Base-by-base conservation (phyloP, 352 stramenopile species). In the Phytophthora foliorum region DNA sequence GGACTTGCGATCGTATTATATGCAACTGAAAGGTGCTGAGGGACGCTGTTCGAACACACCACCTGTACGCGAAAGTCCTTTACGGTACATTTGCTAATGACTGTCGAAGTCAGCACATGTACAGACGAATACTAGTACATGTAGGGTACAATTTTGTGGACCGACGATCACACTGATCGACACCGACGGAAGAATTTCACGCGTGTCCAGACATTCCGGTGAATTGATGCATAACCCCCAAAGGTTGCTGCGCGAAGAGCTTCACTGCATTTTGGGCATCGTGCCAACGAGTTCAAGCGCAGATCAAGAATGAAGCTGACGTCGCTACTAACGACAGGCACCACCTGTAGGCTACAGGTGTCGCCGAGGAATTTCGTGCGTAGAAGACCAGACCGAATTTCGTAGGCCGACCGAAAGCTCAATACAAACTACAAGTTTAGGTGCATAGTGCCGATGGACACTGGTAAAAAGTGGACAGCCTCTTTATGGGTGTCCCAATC, bases 11-110 rank as follows among this genome's bases (percentile, higher is more conserved):
- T 36, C 21, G 49, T 32, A 32, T 5, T n/a, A 29, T 29, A 29
- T 32, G 29, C 29, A 32, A 32, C 29, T 32, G 29, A 32, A 32
- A 32, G 29, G 29, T 9, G 29, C 7, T 34, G 42, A 63, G 16
- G 29, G 39, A 21, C 38, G 17, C 17, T 42, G 19, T 65, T 69
- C 62, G 54, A 42, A 65, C 44, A 36, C 34, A 65, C 53, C 54
- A n/a, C n/a, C n/a, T n/a, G n/a, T n/a, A n/a, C n/a, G n/a, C 52
- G 42, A 53, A 58, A 69, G 38, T 54, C 44, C 54, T 65, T 54
- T 69, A 69, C n/a, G n/a, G n/a, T n/a, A n/a, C 63, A 31, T 58
- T 53, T 45, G 32, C 22, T n/a, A n/a, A n/a, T n/a, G n/a, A n/a
- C n/a, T n/a, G n/a, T n/a, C n/a, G n/a, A 31, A 55, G 45, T 32